Base-by-base conservation (phyloP, 495 filamentous ascomycete genomes). In the Podospora australis region DNA sequence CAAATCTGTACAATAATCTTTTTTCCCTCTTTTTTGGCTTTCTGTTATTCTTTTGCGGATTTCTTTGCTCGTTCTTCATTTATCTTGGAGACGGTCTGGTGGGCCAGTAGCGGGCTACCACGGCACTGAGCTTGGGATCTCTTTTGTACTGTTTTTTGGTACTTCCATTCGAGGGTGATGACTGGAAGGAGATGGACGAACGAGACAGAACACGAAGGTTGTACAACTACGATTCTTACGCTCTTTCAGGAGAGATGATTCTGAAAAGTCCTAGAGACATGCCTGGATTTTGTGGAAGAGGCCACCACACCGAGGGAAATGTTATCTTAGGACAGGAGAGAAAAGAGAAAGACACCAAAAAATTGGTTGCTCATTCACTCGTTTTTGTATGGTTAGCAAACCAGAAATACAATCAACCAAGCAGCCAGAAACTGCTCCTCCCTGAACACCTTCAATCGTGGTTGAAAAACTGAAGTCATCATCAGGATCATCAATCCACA, bases 201-300 rank as follows among this genome's bases (percentile, higher is more conserved):
- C 1, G 32, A 26, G 22, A 25, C 22, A 16, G 40, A 17, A 36
- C 4, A 7, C 28, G 22, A 11, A 13, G 34, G 21, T 28, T 45
- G 48, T 51, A 51, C 32, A 4, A 47, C 44, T 53, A 44, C 30
- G 30, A 34, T 53, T 53, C 50, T 53, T 35, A 35, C 50, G 35
- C 39, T 53, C 50, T 19, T 47, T 53, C 29, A 4, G 25, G 21
- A 16, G 23, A 25, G n/a, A 16, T 5, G 19, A 36, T 3, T 17
- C 32, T 6, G 32, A n/a, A 16, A 17, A 17, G 2, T 16, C 19
- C 19, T 19, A 17, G 32, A 36, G n/a, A 36, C n/a, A n/a, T 36
- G 14, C n/a, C 10, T 14, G 9, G 19, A 36, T 2, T 16, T 17
- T 16, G 4, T 36, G 32, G n/a, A 36, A 17, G 19, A 6, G 1